Evolutionary conservation across 345 rosid species (phyloP), one percentile per base, ranked within the genome.

Genomic region (Hibiscus mutabilis): DNA sequence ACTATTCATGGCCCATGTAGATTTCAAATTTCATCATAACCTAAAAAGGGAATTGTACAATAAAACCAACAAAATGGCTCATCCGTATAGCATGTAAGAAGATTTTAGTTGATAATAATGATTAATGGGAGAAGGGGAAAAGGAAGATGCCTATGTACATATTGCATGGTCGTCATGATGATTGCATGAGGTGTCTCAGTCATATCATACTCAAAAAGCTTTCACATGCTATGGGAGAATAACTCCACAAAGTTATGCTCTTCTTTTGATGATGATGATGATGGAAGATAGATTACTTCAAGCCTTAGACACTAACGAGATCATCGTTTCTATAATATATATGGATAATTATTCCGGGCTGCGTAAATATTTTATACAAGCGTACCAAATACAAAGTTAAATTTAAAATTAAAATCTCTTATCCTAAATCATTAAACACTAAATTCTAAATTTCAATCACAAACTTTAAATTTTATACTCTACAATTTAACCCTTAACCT

Each of bases 41-140:
- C 58, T 67, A 49, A 47, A 67, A 67, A 49, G 53, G 42, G 58
- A 16, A 25, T 6, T 66, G 70, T 66, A 49, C 70, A 9, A 27
- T 67, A 10, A 66, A 25, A 25, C 57, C 70, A 66, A 66, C 5
- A 27, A 25, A 66, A 66, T 22, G 53, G 25, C 19, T 44, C 29
- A 44, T 22, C 35, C 6, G 13, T 21, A 2, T 35, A 18, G 16
- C 7, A 21, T 2, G 2, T 13, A 13, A 4, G 3, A 13, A 40
- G 52, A 42, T 22, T 12, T 37, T 40, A 63, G 13, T 4, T 37
- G 11, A 19, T 53, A 3, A 57, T 57, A 11, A 22, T 22, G 5
- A 18, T 11, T 37, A 19, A 42, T 42, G 18, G 13, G 25, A 22
- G 18, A 64, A 42, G 33, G 31, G 35, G 55, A 5, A 14, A 44